These are phyloP conservation scores for Geotrichum fermentans DNA, from an alignment of 1,139 yeast species.

Conservation along the genomic window DNA sequence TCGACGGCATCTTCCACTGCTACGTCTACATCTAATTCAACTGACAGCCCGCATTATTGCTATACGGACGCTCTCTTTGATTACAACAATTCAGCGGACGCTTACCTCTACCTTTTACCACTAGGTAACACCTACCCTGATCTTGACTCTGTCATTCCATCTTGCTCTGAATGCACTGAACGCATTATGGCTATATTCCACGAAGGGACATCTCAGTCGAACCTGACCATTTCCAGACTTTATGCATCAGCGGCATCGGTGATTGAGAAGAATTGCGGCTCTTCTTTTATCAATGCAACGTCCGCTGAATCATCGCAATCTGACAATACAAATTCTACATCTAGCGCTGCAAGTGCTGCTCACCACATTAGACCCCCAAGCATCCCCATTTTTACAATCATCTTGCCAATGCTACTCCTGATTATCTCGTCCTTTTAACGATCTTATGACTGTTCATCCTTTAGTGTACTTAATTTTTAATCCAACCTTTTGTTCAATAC, in stretches of 20 bases:
- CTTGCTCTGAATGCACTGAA: constrained; percentile 31
- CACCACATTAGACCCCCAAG: neutral
- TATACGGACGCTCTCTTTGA: constrained; percentile 33
- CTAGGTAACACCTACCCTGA: constrained; percentile 31
- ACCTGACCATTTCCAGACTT: constrained; percentile 29
- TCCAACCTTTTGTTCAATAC: neutral
- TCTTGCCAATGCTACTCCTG: neutral
- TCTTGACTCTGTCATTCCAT: constrained; percentile 21
- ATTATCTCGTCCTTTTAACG: neutral
- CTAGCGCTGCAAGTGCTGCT: neutral
- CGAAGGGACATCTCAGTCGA: constrained; percentile 26
- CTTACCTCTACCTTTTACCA: constrained; percentile 35
- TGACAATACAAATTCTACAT: neutral
- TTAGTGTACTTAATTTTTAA: neutral
- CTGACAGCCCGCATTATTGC: constrained; percentile 27
- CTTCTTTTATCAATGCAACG: constrained; percentile 20
- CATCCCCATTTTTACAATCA: neutral
- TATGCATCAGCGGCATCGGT: constrained; percentile 31
- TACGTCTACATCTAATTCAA: neutral
- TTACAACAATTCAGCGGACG: constrained; percentile 27
- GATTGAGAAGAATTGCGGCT: constrained; percentile 25
- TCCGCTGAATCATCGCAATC: neutral
- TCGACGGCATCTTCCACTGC: neutral
- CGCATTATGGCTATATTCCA: constrained; percentile 30
- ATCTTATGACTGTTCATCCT: neutral